These are phyloP conservation scores for Kwoniella mangroviensis DNA, from an alignment of 768 basidiomycete genomes.

Conservation along the genomic window DNA sequence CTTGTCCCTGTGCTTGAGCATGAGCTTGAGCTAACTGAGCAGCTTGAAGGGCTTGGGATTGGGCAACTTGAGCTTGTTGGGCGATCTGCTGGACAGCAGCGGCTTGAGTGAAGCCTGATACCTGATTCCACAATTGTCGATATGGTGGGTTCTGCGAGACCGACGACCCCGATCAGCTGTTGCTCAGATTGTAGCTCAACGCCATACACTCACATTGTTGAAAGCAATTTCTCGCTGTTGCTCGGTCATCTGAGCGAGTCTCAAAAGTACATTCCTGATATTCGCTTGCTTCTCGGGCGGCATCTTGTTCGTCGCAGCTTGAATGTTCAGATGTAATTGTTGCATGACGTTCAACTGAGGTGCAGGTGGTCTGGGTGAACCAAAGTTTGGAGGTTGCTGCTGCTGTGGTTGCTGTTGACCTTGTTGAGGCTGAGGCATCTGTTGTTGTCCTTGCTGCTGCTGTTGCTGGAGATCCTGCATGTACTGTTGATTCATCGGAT, in stretches of 20 bases:
- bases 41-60: constrained; percentile 5
- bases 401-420: constrained; percentile 15
- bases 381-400: constrained; percentile 21
- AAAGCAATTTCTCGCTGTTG: constrained; percentile 29
- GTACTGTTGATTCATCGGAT: constrained; percentile 20
- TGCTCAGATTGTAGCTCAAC: neutral
- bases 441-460: constrained; percentile 7
- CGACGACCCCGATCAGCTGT: neutral
- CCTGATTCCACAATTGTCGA: constrained; percentile 16
- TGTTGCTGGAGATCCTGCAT: constrained; percentile 28
- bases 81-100: constrained; percentile 18
- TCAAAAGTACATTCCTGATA: constrained; percentile 20
- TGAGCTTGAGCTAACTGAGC: constrained; percentile 1
- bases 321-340: constrained; percentile 11
- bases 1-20: constrained; percentile 15
- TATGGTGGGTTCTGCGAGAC: constrained; percentile 10
- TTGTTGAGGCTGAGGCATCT: constrained; percentile 11
- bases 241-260: constrained; percentile 33
- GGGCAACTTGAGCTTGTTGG: constrained; percentile 17
- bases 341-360: constrained; percentile 18
- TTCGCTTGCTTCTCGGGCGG: constrained; percentile 24
- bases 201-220: constrained; percentile 24
- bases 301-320: constrained; percentile 19
- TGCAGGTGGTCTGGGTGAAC: constrained; percentile 20
- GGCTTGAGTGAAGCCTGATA: constrained; percentile 3